Conservation (phyloP, 2,329 filamentous ascomycete species). For the Diaporthe nobilis region DNA sequence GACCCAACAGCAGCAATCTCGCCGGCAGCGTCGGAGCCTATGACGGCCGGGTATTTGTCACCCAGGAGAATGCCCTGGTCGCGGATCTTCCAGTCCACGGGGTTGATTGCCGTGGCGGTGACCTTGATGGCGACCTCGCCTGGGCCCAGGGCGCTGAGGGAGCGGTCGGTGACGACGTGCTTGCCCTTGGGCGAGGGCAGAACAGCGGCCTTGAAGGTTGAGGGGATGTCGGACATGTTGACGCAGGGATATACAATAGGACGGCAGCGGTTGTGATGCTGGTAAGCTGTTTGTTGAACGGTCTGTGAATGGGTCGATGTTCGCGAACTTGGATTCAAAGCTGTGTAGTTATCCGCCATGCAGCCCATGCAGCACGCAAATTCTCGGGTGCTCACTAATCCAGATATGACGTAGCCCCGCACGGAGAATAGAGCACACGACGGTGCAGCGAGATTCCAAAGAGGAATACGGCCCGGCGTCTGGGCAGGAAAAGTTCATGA, state of each 20-base stretch:
- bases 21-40: slow-evolving; percentile 53
- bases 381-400: slow-evolving; percentile 7
- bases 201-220: slow-evolving; percentile 39
- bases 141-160: slow-evolving; percentile 43
- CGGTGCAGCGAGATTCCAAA: not conserved
- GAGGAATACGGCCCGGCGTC: not conserved
- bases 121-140: slow-evolving; percentile 45
- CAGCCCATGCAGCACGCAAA: not conserved
- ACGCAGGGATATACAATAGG: not conserved
- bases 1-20: slow-evolving; percentile 51
- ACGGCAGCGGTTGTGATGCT: not conserved
- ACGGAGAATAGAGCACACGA: not conserved
- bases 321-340: not conserved
- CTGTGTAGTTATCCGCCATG: not conserved
- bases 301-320: not conserved
- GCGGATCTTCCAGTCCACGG: slow-evolving; percentile 54
- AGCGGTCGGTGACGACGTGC: slow-evolving; percentile 34
- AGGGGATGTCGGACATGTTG: slow-evolving; percentile 28
- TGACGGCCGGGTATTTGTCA: slow-evolving; percentile 49
- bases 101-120: slow-evolving; percentile 52
- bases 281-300: not conserved
- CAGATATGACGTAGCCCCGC: slow-evolving; percentile 1
- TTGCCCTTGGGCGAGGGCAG: slow-evolving; percentile 37
- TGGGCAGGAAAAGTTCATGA: not conserved
- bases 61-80: slow-evolving; percentile 46